phyloP scores from a whole-genome alignment of 179 eudicot genomes.

The Spergularia azorica region DNA sequence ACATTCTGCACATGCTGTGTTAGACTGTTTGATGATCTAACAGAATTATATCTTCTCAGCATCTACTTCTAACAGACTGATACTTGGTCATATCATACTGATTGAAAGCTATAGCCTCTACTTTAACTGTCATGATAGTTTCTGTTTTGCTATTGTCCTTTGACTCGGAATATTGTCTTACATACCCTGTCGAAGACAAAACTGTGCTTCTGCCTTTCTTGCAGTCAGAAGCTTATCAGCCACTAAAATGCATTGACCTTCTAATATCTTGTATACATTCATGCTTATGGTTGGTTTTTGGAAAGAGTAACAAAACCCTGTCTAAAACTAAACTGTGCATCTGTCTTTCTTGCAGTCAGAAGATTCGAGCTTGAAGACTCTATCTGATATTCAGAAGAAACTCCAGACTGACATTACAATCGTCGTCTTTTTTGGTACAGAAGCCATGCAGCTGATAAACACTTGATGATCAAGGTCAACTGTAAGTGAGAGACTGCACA shows the following conservation, averaged over 20 bases:
- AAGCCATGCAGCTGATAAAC: constrained; percentile 4
- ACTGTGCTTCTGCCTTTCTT: no score
- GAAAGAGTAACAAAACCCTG: not conserved
- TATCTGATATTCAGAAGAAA: not conserved
- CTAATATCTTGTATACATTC: no score
- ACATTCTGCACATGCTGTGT: no score
- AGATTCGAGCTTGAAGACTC: constrained; percentile 23
- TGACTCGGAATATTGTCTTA: no score
- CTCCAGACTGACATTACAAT: not conserved
- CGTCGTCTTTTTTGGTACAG: constrained; percentile 12
- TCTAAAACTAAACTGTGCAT: constrained; percentile 5
- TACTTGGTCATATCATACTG: not conserved
- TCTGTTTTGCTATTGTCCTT: not conserved
- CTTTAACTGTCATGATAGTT: not conserved
- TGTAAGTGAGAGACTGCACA: not conserved
- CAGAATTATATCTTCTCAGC: no score
- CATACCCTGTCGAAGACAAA: no score
- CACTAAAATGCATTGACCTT: no score
- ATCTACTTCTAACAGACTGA: not conserved
- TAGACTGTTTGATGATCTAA: no score
- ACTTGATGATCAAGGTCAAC: constrained; percentile 18
- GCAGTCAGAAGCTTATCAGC: no score
- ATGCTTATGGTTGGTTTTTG: no score
- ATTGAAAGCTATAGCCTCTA: not conserved
- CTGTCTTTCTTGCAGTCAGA: constrained; percentile 18